Conservation (phyloP, 306 rosid genomes). For the Malus sylvestris region DNA sequence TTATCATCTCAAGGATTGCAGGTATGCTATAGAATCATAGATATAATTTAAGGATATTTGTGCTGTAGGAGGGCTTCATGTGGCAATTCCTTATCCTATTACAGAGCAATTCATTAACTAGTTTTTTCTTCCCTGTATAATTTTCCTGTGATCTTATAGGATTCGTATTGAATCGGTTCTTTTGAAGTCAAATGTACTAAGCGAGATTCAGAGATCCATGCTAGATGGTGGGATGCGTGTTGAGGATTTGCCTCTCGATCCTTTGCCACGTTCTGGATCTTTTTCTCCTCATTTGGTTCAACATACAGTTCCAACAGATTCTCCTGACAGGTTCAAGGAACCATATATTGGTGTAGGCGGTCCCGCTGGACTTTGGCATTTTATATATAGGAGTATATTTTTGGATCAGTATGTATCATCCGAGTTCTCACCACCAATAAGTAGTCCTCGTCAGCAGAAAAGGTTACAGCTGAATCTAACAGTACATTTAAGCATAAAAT, state of each 20-base stretch:
- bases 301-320: conserved; percentile 51
- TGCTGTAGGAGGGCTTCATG: conserved; percentile 8
- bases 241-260: conserved; percentile 69
- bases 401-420: conserved; percentile 88
- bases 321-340: conserved; percentile 54
- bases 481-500: background rate
- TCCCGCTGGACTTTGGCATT: conserved; percentile 92
- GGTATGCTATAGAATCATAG: conserved; percentile 38
- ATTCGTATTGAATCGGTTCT: conserved; percentile 74
- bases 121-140: conserved; percentile 2
- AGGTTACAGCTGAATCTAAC: conserved; percentile 36
- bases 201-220: conserved; percentile 84
- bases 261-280: conserved; percentile 47
- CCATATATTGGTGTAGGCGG: conserved; percentile 55
- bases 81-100: conserved; percentile 5
- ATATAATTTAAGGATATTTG: conserved; percentile 4
- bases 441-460: conserved; percentile 67
- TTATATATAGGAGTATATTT: conserved; percentile 83
- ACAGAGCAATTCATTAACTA: background rate
- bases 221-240: conserved; percentile 86
- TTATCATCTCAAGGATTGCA: conserved; percentile 91
- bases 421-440: conserved; percentile 75
- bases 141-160: conserved; percentile 45
- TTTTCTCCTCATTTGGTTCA: conserved; percentile 51
- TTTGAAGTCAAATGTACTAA: conserved; percentile 77